A percentile compares a stretch with the other conserved stretches of the same genome.
These are phyloP conservation scores for Sporothrix curviconia DNA, from an alignment of 2,329 filamentous ascomycete species.

Conservation along the genomic window DNA sequence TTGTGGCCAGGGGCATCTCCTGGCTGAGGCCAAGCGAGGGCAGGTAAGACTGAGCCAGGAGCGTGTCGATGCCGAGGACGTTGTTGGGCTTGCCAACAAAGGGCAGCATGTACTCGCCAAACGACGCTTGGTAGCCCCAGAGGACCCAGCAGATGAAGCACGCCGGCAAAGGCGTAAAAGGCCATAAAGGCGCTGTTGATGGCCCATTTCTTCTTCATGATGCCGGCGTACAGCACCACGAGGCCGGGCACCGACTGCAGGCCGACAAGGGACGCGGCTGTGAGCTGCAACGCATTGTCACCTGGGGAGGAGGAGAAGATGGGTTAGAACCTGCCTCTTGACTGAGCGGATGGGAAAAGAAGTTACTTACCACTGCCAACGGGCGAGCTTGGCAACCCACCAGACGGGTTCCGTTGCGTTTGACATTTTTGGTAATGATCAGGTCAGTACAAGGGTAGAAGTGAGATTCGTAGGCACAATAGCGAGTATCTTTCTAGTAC, in stretches of 20 bases:
- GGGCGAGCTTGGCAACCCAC: constrained; percentile 9
- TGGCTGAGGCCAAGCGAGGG: constrained; percentile 35
- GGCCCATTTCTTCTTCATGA: constrained; percentile 43
- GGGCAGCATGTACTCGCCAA: constrained; percentile 44
- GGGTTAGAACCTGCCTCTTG: no score
- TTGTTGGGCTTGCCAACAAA: constrained; percentile 42
- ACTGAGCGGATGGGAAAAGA: not conserved
- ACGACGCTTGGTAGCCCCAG: constrained; percentile 42
- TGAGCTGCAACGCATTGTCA: constrained; percentile 48
- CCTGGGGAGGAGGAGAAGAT: constrained; percentile 26
- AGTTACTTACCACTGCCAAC: constrained; percentile 8
- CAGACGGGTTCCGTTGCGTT: constrained; percentile 4
- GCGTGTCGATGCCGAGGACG: constrained; percentile 36
- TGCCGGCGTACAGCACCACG: constrained; percentile 42
- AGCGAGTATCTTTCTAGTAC: no score
- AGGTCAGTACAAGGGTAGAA: no score
- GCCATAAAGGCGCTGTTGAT: constrained; percentile 45
- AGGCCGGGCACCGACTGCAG: constrained; percentile 45
- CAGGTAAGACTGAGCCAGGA: constrained; percentile 36
- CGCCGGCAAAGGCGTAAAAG: constrained; percentile 43
- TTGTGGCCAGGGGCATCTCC: constrained; percentile 40
- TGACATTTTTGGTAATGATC: constrained; percentile 6
- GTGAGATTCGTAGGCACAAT: no score
- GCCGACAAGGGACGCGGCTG: constrained; percentile 42
- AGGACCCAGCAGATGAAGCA: constrained; percentile 44